Evolutionary conservation across 1,284 basidiomycete species (phyloP), one percentile per base, ranked within the genome.

Genomic region (Apiotrichum gamsii): DNA sequence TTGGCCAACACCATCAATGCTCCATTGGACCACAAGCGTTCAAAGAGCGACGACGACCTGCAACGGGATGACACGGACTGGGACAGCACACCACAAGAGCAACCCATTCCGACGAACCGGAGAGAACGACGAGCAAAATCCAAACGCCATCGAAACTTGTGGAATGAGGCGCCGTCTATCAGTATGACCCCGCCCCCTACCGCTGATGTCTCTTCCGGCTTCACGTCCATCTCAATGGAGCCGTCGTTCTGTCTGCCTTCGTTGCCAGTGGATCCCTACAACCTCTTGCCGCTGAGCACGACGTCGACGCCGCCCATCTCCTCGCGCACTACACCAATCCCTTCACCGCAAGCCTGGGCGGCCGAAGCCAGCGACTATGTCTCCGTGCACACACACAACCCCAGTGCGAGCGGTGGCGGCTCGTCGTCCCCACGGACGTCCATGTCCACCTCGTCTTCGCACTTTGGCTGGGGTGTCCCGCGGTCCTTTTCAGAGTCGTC

Each of bases 211-310:
- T 18, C 8, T 11, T 6, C 8, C 25, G 25, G 25, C 25, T 28
- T 28, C 25, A 28, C 11, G 25, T 6, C 25, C 11, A 28, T 28
- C 11, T 28, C 25, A 28, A 28, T 28, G 25, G 11, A 6, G n/a
- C n/a, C n/a, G n/a, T n/a, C n/a, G n/a, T n/a, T n/a, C n/a, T n/a
- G 45, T 8, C 41, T 58, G 8, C 36, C 47, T n/a, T 52, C 60
- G 14, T 44, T 62, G 5, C 54, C 58, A 8, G 43, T 45, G 38
- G 60, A 62, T 29, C 60, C 58, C 5, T 36, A 57, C 42, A 59
- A 63, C 46, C 57, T 63, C 29, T 38, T 63, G 5, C 61, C 61
- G 13, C 52, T 63, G n/a, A 59, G 59, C 2, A 30, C 57, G 9
- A 50, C 59, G 6, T 35, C 48, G 11, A 46, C 58, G 6, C 61